Evolutionary conservation across 306 rosid species (phyloP).

Genomic region (Acacia acuminata): DNA sequence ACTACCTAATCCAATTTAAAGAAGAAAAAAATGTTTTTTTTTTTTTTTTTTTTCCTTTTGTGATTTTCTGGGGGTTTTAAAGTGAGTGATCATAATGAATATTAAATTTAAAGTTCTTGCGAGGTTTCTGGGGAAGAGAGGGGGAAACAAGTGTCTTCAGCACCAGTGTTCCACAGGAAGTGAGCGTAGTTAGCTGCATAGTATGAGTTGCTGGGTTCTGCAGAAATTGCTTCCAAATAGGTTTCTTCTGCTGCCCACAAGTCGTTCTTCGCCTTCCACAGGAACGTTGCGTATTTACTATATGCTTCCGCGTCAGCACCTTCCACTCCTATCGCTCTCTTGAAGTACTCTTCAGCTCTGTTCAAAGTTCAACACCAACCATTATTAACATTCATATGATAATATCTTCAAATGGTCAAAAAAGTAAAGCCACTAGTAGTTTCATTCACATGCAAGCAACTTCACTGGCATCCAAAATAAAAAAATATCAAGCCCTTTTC

Average conservation of each 20-base stretch:
- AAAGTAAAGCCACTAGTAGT: background rate
- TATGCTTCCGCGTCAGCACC: conserved; percentile 84
- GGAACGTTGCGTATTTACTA: conserved; percentile 75
- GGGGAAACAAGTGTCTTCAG: conserved; percentile 90
- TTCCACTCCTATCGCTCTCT: conserved; percentile 59
- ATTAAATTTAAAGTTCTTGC: conserved; percentile 42
- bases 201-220: conserved; percentile 70
- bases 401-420: background rate
- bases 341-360: conserved; percentile 94
- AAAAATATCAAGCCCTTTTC: background rate
- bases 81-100: background rate
- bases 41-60: background rate
- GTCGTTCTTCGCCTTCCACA: conserved; percentile 76
- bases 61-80: background rate
- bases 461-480: background rate
- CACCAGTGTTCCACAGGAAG: conserved; percentile 95
- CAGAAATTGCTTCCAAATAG: conserved; percentile 74
- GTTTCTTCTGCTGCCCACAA: conserved; percentile 95
- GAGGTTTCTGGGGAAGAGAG: conserved; percentile 49
- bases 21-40: background rate
- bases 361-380: background rate
- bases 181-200: conserved; percentile 88
- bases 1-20: background rate
- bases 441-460: conserved; percentile 34
- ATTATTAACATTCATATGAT: background rate